Evolutionary conservation across 495 filamentous ascomycete species (phyloP), one percentile per base, ranked within the genome.

Genomic region (Penicillium ochrochloron): DNA sequence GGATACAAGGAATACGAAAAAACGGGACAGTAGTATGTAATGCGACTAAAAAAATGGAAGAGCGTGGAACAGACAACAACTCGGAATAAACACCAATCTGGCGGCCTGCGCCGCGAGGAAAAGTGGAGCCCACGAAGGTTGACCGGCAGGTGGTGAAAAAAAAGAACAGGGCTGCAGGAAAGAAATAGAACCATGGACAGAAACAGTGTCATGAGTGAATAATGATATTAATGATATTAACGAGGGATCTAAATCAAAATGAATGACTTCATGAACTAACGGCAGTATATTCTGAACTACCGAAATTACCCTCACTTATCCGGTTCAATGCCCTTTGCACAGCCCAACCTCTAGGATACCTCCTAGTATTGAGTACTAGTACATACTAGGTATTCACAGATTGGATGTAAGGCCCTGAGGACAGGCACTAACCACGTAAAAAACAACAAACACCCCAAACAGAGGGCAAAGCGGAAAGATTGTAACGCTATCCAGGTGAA

Each of bases 101-200:
- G 74, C 74, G 74, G 70, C 61, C 62, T 70, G 70, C 70, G 66
- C 75, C 73, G 70, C 71, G 63, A 57, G 51, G 55, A 68, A 67
- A 66, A 70, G 73, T 74, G 75, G 73, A 72, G 50, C 68, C 48
- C 57, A 48, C 46, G 17, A 65, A 59, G 59, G 57, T 53, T 60
- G 59, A 59, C 52, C 50, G 44, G 62, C 58, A 61, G 27, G 62
- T 46, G 19, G 44, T 53, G 17, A 60, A 61, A 61, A 64, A 63
- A 48, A 58, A 61, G 29, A 41, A 25, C 48, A 59, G 41, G 33
- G 46, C 48, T 33, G 31, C 42, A 44, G 5, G n/a, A 11, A 21
- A 11, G 35, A 12, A 48, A 15, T 29, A 57, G 23, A 59, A 59
- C 55, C 62, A 54, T 35, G 46, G 62, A 54, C 62, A 10, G 44